These are phyloP conservation scores for Tolypocladium pustulatum DNA, from an alignment of 2,329 filamentous ascomycete species.

Conservation along the genomic window DNA sequence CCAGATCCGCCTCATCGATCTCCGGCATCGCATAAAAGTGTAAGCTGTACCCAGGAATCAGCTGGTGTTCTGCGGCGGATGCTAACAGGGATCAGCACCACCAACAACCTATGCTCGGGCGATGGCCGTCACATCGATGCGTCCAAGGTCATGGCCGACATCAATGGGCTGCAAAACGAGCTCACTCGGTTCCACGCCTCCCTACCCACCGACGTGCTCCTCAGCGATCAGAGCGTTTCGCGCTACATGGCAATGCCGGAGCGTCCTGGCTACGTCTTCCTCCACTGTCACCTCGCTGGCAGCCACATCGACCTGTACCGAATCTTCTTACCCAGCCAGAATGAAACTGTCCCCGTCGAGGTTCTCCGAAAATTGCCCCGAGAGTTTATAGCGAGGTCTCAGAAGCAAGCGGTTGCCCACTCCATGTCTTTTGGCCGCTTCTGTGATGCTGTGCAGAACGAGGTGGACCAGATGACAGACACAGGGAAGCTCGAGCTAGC, in stretches of 20 bases:
- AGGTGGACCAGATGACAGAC: constrained; percentile 14
- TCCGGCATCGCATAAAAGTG: constrained; percentile 26
- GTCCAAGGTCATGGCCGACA: constrained; percentile 25
- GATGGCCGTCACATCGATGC: constrained; percentile 17
- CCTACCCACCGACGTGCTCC: constrained; percentile 20
- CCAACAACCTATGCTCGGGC: constrained; percentile 14
- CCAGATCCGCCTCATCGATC: constrained; percentile 23
- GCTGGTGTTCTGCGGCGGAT: neutral
- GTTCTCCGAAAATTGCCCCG: constrained; percentile 22
- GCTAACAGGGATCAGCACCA: constrained; percentile 8
- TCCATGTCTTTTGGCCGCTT: constrained; percentile 25
- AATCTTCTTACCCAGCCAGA: constrained; percentile 24
- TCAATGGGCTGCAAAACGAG: constrained; percentile 25
- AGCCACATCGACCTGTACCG: constrained; percentile 29
- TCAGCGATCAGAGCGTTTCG: constrained; percentile 22
- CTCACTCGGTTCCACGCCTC: constrained; percentile 24
- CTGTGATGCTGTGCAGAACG: constrained; percentile 20
- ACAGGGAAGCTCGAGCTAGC: constrained; percentile 14
- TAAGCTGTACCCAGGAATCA: constrained; percentile 14
- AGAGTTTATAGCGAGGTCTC: constrained; percentile 24
- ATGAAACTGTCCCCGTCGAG: constrained; percentile 19
- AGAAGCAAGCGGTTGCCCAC: constrained; percentile 28
- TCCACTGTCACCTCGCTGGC: constrained; percentile 24
- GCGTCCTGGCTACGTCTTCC: constrained; percentile 23
- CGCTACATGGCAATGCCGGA: constrained; percentile 19